phyloP scores from a whole-genome alignment of 2,329 filamentous ascomycete species.

The Chlorencoelia australis region DNA sequence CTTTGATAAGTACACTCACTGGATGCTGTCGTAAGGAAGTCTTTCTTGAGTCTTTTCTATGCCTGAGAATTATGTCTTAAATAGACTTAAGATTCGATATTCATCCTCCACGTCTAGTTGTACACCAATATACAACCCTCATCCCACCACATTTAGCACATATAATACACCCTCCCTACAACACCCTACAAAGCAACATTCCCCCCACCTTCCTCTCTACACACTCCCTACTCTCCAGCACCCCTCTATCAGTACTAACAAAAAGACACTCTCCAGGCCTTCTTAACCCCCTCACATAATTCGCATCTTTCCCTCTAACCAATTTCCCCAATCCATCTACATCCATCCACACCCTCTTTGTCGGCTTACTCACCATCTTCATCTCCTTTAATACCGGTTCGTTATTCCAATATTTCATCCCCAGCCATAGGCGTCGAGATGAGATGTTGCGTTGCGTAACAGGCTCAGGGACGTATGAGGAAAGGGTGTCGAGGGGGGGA shows the following conservation, averaged over 20 bases:
- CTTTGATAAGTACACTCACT: no score
- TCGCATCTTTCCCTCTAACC: constrained; percentile 46
- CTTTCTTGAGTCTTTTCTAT: no score
- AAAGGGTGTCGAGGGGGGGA: constrained; percentile 38
- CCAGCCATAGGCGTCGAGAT: constrained; percentile 56
- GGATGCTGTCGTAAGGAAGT: no score
- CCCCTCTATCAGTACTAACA: constrained; percentile 54
- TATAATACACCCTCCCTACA: constrained; percentile 27
- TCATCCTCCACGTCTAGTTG: no score
- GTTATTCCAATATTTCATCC: constrained; percentile 65
- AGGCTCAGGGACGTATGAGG: constrained; percentile 38
- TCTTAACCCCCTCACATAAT: constrained; percentile 53
- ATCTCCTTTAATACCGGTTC: constrained; percentile 57
- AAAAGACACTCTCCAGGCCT: constrained; percentile 61
- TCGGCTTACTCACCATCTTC: constrained; percentile 57
- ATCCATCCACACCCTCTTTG: constrained; percentile 53
- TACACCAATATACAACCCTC: no score
- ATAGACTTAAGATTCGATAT: no score
- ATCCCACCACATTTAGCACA: background rate
- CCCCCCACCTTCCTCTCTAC: constrained; percentile 61
- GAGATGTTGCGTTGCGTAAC: constrained; percentile 51
- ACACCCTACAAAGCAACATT: constrained; percentile 53
- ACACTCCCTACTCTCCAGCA: constrained; percentile 60
- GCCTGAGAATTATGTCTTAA: no score
- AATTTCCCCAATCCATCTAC: constrained; percentile 45